A percentile compares a stretch with the other conserved stretches of the same genome.
phyloP scores from a whole-genome alignment of 192 early-diverging fungal species.

The Coemansia sp. region DNA sequence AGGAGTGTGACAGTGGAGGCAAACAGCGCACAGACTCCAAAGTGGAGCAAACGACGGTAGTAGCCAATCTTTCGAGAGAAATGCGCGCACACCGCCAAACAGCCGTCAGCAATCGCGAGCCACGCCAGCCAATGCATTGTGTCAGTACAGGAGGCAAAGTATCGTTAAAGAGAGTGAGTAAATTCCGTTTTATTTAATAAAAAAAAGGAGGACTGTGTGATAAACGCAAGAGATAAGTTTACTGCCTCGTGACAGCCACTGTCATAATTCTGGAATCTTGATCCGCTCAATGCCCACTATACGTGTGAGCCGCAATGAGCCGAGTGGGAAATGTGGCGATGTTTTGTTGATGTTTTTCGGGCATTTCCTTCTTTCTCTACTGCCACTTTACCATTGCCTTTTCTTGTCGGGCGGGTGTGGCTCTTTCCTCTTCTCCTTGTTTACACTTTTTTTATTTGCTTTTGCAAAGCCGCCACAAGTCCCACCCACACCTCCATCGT shows the following conservation, averaged over 20 bases:
- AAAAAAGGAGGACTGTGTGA: background rate
- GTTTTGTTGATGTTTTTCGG: background rate
- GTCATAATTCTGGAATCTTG: background rate
- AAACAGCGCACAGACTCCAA: conserved; percentile 38
- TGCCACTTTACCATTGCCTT: conserved; percentile 11
- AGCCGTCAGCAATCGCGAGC: conserved; percentile 26
- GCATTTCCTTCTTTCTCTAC: background rate
- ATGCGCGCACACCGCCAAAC: conserved; percentile 33
- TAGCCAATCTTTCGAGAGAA: conserved; percentile 35
- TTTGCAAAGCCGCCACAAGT: background rate
- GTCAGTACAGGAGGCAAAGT: background rate
- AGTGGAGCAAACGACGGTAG: conserved; percentile 32
- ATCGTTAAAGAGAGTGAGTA: background rate
- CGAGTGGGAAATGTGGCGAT: background rate
- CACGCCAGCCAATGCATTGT: conserved; percentile 52
- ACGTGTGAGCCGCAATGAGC: conserved; percentile 2
- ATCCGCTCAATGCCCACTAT: background rate
- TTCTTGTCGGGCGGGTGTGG: background rate
- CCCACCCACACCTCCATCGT: background rate
- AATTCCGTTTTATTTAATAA: background rate
- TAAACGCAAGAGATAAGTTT: background rate
- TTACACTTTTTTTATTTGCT: conserved; percentile 14
- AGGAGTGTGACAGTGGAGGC: conserved; percentile 60
- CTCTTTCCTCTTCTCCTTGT: conserved; percentile 5
- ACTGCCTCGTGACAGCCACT: conserved; percentile 6